Base-by-base conservation (phyloP, 805 yeast species). In the Brettanomyces naardenensis region DNA sequence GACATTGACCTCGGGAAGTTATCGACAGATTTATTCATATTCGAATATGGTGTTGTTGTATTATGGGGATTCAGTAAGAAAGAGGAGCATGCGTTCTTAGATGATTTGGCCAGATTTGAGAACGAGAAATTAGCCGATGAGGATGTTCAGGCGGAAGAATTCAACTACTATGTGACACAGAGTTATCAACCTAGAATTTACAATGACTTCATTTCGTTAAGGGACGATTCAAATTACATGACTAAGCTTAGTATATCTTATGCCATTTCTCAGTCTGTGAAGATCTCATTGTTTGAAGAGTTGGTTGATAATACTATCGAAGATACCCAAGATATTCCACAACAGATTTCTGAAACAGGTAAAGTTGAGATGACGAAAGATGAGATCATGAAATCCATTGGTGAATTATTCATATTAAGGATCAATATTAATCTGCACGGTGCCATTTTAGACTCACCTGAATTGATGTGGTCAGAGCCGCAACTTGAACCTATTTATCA, bases 391-490 rank as follows among this genome's bases (percentile, higher is more conserved):
- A 92, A 88, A 63, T 81, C 92, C 41, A 92, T 92, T 40, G 98
- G 98, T 10, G 97, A 92, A 60, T 70, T 92, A 44, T 92, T 92
- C 59, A 92, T 92, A 42, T 64, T 92, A 46, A 61, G 94, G 44
- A 84, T 84, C 33, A 84, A 84, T 56, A 84, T 84, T 43, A 84
- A 84, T 51, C 63, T 84, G 38, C 92, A 84, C 62, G 92, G 92
- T 1, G 80, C 90, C 0, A 94, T 92, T 20, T 66, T 92, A 44
- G 98, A 92, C 58, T 85, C 95, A 2, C 98, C 98, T 1, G 98
- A 92, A 59, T 74, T 92, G 41, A 88, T 92, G 96, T 92, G 98
- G 98, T 78, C 97, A 0, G 97, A 92, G 58, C 98, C 98, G 2
- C 96, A 89, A 53, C 67, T 92, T 44, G 98, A 92, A 56, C 98